Evolutionary conservation across 768 basidiomycete genomes (phyloP), one percentile per base, ranked within the genome.

Genomic region (Xanthoconium purpureum): DNA sequence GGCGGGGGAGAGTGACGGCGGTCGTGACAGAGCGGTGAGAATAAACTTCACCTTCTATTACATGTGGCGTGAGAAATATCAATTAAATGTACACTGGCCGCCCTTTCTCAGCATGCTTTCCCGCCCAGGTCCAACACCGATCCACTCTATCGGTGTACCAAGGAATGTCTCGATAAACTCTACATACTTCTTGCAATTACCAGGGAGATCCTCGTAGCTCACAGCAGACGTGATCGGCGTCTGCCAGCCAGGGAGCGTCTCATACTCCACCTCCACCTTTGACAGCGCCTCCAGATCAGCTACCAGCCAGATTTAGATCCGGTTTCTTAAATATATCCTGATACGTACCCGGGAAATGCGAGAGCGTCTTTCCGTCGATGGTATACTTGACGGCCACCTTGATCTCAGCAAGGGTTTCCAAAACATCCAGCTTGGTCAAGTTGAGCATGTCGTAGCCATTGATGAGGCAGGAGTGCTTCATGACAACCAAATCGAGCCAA

Each of bases 401-500:
- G 77, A 99, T 90, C 75, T 95, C 91, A 0, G 80, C 70, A 20
- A 99, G 78, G 29, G 78, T 75, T 65, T 98, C 95, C 47, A 99
- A 80, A 15, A 99, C 78, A 65, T 99, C 97, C 46, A 99, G 84
- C 71, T 99, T 99, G 47, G 97, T 99, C 62, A 99, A 80, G 74
- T 99, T 99, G 59, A 98, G 77, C 45, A 74, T 70, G 66, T 96
- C 93, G 72, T 98, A 99, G 36, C 97, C 97, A 72, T 99, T 99
- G 80, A 99, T 92, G 59, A 91, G 74, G 68, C 79, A 84, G 8
- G 96, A 98, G 73, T 98, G 88, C 71, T 85, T 88, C 79, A 99
- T 82, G 40, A 98, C 93, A 54, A 98, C 92, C 14, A 98, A 79
- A 73, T 99, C 97, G 44, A 99, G 84, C 97, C 97, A 99, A 13